Base-by-base conservation (phyloP, 164 flowering plant genomes). In the Hamamelis virginiana region DNA sequence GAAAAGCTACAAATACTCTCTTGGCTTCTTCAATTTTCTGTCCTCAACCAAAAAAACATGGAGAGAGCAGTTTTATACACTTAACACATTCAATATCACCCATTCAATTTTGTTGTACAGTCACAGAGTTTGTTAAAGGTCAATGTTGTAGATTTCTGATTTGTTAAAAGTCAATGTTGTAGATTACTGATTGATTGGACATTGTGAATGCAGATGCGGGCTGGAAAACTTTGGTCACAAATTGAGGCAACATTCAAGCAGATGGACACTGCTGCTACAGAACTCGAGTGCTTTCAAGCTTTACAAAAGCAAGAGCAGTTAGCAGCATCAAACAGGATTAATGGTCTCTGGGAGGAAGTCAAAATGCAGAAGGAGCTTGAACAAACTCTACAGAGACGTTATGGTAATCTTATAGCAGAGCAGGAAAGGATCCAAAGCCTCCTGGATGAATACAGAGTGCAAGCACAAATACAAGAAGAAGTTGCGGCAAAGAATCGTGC, bases 291-390 rank as follows among this genome's bases (percentile, higher is more conserved):
- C 82, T 96, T 96, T 77, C 87, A 77, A 83, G 89, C 89, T 69
- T 80, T 96, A 33, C 89, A 87, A 64, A 91, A 80, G 77, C 99
- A 96, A 76, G 99, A 96, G 78, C 82, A 86, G 55, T 43, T 83
- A 45, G 93, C 99, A 60, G 96, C 97, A 59, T 66, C 90, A 1
- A 71, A 81, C 77, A 83, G 99, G 80, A 82, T 87, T 64, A 84
- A 78, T 58, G 78, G 77, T 73, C 73, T 96, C 52, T 72, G 84
- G 86, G 91, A 85, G 69, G 99, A 92, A 78, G 89, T 93, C 16
- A 86, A 81, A 69, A 93, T 85, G 82, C 99, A 96, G 75, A 89
- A 91, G 75, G 93, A 90, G 76, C 91, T 92, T 16, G 99, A 95
- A 75, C 75, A 72, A 75, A 80, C 70, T 66, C 69, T 89, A 19